These are phyloP conservation scores for Coemansia aciculifera DNA, from an alignment of 192 early-diverging fungal genomes.

Conservation along the genomic window DNA sequence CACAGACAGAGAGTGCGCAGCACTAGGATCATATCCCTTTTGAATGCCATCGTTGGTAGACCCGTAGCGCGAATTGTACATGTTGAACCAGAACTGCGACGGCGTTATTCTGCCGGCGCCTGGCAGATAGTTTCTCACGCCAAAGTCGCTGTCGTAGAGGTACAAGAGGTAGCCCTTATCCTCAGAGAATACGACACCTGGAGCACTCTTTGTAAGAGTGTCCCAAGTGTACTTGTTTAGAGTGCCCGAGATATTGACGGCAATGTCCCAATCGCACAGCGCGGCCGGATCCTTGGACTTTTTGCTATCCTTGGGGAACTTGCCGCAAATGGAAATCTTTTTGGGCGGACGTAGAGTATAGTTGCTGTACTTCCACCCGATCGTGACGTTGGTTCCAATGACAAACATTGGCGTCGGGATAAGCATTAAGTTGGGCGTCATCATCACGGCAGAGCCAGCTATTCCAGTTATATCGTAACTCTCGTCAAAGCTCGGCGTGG, in stretches of 20 bases:
- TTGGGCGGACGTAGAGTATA: constrained; percentile 27
- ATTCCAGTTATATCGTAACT: constrained; percentile 43
- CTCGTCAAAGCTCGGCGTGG: constrained; percentile 37
- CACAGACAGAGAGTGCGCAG: constrained; percentile 12
- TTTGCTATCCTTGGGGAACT: constrained; percentile 33
- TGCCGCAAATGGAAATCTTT: constrained; percentile 46
- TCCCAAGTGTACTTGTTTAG: constrained; percentile 43
- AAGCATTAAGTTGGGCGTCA: constrained; percentile 30
- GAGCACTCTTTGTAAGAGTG: constrained; percentile 33
- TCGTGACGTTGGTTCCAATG: constrained; percentile 34
- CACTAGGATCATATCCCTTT: constrained; percentile 41
- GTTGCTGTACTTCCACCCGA: constrained; percentile 47
- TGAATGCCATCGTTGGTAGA: constrained; percentile 47
- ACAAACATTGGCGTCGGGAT: constrained; percentile 50
- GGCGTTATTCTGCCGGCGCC: constrained; percentile 35
- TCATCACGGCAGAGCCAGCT: constrained; percentile 25
- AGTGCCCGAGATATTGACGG: constrained; percentile 40
- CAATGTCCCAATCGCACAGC: constrained; percentile 49
- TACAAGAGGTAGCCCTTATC: constrained; percentile 37
- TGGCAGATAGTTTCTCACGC: constrained; percentile 25
- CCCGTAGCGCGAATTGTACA: constrained; percentile 51
- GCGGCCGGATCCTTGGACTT: constrained; percentile 10
- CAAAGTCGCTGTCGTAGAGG: constrained; percentile 50
- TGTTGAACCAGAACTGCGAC: constrained; percentile 38
- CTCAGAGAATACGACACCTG: constrained; percentile 35